Base-by-base conservation (phyloP, 495 filamentous ascomycete species). In the Daldinia bambusicola region DNA sequence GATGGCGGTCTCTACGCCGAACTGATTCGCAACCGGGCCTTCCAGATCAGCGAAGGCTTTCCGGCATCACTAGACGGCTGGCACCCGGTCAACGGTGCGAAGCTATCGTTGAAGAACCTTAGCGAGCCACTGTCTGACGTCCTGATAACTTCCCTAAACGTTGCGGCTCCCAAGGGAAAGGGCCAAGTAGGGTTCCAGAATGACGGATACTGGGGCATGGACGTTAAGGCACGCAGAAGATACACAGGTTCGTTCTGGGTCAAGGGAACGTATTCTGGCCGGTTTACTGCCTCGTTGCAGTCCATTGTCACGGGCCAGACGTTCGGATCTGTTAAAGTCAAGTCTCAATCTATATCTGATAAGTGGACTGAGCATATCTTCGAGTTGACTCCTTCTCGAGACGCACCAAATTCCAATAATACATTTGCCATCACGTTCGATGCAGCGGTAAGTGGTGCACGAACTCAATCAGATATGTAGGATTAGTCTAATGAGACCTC, bases 1-100 rank as follows among this genome's bases (percentile, higher is more conserved):
- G 91, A 93, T 74, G 91, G 91, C 6, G 91, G 91, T 13, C 86
- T 93, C 41, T 92, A 93, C 70, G 91, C 89, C 32, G 90, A 93
- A 72, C 76, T 93, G 13, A 88, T 93, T 31, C 82, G 82, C 32
- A 93, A 93, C 77, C 86, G 91, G 55, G 91, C 90, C n/a, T 93
- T 94, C 66, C 82, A 84, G 45, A 67, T 70, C 34, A 76, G 69
- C 59, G 72, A 66, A 0, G n/a, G 74, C 20, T 82, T 70, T 61
- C 79, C 80, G 8, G 67, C 70, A 6, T 83, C 80, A 9, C 78
- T 90, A 20, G 83, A 84, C 0, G 82, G 73, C 7, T 92, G 90
- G 84, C 77, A 82, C 18, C 69, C 87, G 8, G 78, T 92, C 40
- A 84, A 84, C 30, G 80, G 78, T 22, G 84, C 82, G 12, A 66